Conservation (phyloP, 306 rosid genomes). For the Quercus bicolor region DNA sequence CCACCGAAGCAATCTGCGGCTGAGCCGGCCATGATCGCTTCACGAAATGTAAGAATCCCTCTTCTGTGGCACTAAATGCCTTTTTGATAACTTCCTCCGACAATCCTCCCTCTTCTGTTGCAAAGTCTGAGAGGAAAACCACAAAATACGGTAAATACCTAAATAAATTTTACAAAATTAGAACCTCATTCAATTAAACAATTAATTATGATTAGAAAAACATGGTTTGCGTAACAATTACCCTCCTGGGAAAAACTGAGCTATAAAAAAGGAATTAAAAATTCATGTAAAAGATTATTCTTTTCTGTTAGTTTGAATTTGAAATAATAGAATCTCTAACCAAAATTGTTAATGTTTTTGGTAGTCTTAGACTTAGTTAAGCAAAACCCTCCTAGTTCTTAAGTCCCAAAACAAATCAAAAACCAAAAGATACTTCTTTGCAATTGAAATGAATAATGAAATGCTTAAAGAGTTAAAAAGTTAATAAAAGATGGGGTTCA, state of each 20-base stretch:
- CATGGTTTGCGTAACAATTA: not conserved
- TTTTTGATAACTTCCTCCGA: conserved; percentile 63
- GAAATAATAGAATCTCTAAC: not conserved
- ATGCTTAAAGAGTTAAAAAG: not conserved
- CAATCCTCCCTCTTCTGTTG: conserved; percentile 53
- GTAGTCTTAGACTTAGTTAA: not conserved
- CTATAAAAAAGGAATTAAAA: not conserved
- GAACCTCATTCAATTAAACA: not conserved
- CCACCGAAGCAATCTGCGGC: conserved; percentile 64
- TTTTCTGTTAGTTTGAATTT: not conserved
- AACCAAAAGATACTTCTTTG: not conserved
- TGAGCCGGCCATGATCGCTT: conserved; percentile 38
- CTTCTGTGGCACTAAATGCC: conserved; percentile 58
- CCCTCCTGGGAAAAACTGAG: not conserved
- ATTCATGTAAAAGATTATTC: not conserved
- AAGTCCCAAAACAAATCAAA: not conserved
- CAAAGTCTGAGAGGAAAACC: conserved; percentile 33
- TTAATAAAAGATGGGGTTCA: not conserved
- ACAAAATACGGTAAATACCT: not conserved
- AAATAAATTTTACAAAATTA: not conserved
- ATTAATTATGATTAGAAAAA: not conserved
- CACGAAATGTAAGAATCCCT: conserved; percentile 50
- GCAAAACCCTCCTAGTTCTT: not conserved
- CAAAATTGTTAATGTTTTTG: too few relatives aligned
- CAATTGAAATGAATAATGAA: not conserved